Evolutionary conservation across 345 rosid genomes (phyloP).

Genomic region (Erucastrum elatum): DNA sequence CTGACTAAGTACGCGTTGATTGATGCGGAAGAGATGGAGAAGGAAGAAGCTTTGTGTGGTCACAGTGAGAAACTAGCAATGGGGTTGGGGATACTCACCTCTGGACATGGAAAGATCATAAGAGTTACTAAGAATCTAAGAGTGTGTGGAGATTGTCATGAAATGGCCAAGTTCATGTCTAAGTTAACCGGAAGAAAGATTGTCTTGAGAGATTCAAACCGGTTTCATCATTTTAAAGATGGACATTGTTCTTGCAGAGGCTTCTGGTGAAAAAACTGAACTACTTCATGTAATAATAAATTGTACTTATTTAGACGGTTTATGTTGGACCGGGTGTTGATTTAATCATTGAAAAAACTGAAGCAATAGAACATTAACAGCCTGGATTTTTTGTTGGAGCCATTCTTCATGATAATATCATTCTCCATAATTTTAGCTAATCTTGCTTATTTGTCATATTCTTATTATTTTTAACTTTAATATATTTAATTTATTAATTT

Average conservation of each 20-base stretch:
- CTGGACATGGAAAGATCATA: constrained; percentile 54
- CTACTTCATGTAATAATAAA: no score
- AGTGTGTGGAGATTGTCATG: constrained; percentile 79
- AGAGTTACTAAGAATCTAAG: constrained; percentile 70
- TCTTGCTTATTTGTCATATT: no score
- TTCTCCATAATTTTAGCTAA: background rate
- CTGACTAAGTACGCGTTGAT: constrained; percentile 58
- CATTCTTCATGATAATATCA: constrained; percentile 24
- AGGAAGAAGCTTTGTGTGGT: constrained; percentile 67
- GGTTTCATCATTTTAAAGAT: constrained; percentile 69
- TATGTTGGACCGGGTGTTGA: background rate
- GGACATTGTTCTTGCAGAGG: constrained; percentile 81
- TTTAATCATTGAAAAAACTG: constrained; percentile 1
- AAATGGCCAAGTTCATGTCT: constrained; percentile 71
- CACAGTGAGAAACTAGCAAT: no score
- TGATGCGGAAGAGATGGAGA: constrained; percentile 63
- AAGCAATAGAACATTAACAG: constrained; percentile 31
- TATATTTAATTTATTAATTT: no score
- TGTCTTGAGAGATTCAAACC: constrained; percentile 66
- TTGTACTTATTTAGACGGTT: background rate
- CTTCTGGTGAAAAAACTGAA: constrained; percentile 61
- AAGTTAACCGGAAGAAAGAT: constrained; percentile 56
- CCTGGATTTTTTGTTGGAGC: constrained; percentile 8
- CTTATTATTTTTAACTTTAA: no score
- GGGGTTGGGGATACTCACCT: constrained; percentile 59